Evolutionary conservation across 768 basidiomycete species (phyloP).

Genomic region (Trametopsis cervina): DNA sequence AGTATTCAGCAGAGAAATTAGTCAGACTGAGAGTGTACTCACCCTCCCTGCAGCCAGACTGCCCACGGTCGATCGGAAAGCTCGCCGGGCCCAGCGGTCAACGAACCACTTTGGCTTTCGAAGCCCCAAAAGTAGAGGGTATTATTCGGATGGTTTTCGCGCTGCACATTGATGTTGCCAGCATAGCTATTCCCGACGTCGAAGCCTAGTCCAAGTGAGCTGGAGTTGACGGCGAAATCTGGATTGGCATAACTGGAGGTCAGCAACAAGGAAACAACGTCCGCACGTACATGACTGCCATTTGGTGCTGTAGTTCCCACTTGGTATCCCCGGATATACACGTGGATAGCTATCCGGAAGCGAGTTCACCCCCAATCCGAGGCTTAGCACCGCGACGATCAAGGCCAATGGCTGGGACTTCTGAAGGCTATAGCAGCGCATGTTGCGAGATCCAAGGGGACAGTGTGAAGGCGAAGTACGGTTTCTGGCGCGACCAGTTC

Average conservation of each 20-base stretch:
- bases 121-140: slow-evolving; percentile 36
- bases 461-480: too few relatives aligned
- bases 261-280: background rate
- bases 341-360: slow-evolving; percentile 27
- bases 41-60: slow-evolving; percentile 34
- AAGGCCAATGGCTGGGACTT: too few relatives aligned
- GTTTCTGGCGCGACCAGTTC: too few relatives aligned
- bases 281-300: slow-evolving; percentile 27
- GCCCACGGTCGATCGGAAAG: slow-evolving; percentile 26
- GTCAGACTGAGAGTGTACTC: slow-evolving; percentile 2
- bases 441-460: too few relatives aligned
- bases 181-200: slow-evolving; percentile 28
- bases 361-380: too few relatives aligned
- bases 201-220: slow-evolving; percentile 29
- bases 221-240: slow-evolving; percentile 31
- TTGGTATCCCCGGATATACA: slow-evolving; percentile 36
- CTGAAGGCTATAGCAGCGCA: too few relatives aligned
- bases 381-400: too few relatives aligned
- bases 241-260: background rate
- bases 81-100: slow-evolving; percentile 23
- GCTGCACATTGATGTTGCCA: slow-evolving; percentile 28
- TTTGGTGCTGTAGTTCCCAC: slow-evolving; percentile 20
- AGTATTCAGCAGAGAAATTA: background rate
- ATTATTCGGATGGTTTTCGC: slow-evolving; percentile 27
- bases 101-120: slow-evolving; percentile 30